Conservation (phyloP, 2,329 filamentous ascomycete genomes). For the Clonostachys rosea region DNA sequence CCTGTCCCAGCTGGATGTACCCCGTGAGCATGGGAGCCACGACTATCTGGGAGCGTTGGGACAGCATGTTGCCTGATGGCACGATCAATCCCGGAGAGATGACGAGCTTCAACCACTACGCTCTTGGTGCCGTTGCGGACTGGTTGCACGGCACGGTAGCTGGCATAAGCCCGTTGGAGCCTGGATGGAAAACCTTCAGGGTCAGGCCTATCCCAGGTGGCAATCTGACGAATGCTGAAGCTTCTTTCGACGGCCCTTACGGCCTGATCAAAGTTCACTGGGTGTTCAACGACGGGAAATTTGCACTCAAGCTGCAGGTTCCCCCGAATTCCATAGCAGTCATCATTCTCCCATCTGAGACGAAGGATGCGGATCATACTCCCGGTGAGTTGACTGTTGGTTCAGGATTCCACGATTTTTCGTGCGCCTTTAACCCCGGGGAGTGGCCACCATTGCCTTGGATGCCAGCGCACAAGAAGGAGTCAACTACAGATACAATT, state of each 20-base stretch:
- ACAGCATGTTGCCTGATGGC: slow-evolving; percentile 36
- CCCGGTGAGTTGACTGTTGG: too few relatives aligned
- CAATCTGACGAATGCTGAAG: background rate
- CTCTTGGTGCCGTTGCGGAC: slow-evolving; percentile 35
- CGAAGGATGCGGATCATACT: too few relatives aligned
- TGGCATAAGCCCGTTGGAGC: background rate
- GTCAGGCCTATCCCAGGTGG: background rate
- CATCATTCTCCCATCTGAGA: slow-evolving; percentile 5
- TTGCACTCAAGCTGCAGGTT: slow-evolving; percentile 9
- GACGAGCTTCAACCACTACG: slow-evolving; percentile 48
- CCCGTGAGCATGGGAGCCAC: slow-evolving; percentile 38
- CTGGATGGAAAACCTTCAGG: background rate
- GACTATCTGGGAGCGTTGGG: slow-evolving; percentile 47
- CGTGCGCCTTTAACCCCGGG: too few relatives aligned
- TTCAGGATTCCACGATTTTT: too few relatives aligned
- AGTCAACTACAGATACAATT: too few relatives aligned
- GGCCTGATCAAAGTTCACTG: slow-evolving; percentile 19
- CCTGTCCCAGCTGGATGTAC: slow-evolving; percentile 41
- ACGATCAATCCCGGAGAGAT: slow-evolving; percentile 37
- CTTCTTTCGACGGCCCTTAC: slow-evolving; percentile 15
- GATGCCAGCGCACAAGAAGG: too few relatives aligned
- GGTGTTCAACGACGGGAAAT: slow-evolving; percentile 11
- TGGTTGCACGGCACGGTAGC: background rate
- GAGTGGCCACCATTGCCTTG: too few relatives aligned
- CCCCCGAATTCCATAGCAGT: slow-evolving; percentile 10